Conservation (phyloP, 139 green algal species). For the Tetradesmus obliquus region DNA sequence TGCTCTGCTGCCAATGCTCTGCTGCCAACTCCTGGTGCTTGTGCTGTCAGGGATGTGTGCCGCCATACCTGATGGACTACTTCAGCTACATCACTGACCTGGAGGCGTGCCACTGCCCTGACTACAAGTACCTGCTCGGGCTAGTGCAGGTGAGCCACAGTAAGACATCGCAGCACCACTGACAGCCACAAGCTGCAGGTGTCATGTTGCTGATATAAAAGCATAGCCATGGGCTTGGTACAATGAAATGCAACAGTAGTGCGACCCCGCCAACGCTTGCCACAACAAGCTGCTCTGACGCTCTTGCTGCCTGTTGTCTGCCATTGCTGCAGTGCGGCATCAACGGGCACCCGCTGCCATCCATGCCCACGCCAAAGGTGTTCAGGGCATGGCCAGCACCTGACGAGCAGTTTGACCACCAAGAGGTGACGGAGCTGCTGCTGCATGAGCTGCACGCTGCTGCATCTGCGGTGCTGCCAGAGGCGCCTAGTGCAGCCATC, state of each 20-base stretch:
- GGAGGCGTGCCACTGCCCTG: neutral
- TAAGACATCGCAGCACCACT: too few relatives aligned
- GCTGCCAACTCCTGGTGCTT: neutral
- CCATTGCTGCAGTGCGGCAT: neutral
- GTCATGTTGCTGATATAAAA: too few relatives aligned
- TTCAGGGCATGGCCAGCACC: constrained; percentile 15
- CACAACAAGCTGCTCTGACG: neutral
- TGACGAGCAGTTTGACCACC: neutral
- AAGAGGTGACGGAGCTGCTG: neutral
- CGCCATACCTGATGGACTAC: neutral
- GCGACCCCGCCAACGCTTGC: neutral
- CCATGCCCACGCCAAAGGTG: neutral
- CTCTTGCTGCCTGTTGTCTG: neutral
- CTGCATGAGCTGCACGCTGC: constrained; percentile 7
- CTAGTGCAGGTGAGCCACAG: neutral
- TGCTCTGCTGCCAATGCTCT: neutral
- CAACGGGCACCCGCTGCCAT: neutral
- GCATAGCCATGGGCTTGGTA: neutral
- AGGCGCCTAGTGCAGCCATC: neutral
- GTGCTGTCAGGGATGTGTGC: neutral
- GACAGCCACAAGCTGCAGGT: neutral
- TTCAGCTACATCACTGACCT: neutral
- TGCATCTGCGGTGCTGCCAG: neutral
- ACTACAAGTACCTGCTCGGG: constrained; percentile 1
- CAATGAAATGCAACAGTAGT: neutral